phyloP scores from a whole-genome alignment of 345 rosid species.

The Isatis tinctoria region DNA sequence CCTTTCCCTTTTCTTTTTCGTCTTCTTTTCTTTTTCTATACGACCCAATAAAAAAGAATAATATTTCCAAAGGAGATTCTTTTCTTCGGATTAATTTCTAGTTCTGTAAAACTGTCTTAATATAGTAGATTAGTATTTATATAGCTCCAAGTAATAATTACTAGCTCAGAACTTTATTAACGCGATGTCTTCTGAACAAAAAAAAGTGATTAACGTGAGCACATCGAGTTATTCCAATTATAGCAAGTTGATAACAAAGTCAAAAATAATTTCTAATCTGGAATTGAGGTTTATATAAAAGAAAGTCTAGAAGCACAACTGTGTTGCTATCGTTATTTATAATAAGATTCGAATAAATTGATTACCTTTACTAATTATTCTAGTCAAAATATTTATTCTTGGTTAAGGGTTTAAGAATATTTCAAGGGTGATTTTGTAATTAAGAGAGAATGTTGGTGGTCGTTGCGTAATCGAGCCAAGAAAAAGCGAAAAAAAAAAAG shows the following conservation, averaged over 20 bases:
- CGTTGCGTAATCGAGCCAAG: background rate
- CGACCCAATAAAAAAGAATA: background rate
- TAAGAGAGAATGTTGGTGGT: slow-evolving; percentile 8
- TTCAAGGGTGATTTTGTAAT: slow-evolving; percentile 16
- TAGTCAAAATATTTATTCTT: background rate
- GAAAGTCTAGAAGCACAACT: background rate
- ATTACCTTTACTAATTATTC: background rate
- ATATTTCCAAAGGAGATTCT: slow-evolving; percentile 17
- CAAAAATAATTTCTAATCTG: background rate
- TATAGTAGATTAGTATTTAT: too few species aligned
- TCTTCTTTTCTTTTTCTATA: background rate
- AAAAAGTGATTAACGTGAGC: background rate
- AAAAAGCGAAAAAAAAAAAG: slow-evolving; percentile 9
- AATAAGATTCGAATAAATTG: background rate
- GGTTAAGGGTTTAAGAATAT: background rate
- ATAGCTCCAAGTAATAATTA: slow-evolving; percentile 11
- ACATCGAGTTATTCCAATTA: background rate
- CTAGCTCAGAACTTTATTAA: slow-evolving; percentile 12
- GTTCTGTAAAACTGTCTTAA: too few species aligned
- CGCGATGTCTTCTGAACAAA: background rate
- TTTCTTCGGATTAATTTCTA: slow-evolving; percentile 17
- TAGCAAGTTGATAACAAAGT: slow-evolving; percentile 13
- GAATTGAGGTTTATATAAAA: background rate
- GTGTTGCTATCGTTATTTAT: background rate
- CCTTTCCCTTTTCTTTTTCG: slow-evolving; percentile 12